These are phyloP conservation scores for Pyrenopolyporus hunteri DNA, from an alignment of 495 filamentous ascomycete genomes.

Conservation along the genomic window DNA sequence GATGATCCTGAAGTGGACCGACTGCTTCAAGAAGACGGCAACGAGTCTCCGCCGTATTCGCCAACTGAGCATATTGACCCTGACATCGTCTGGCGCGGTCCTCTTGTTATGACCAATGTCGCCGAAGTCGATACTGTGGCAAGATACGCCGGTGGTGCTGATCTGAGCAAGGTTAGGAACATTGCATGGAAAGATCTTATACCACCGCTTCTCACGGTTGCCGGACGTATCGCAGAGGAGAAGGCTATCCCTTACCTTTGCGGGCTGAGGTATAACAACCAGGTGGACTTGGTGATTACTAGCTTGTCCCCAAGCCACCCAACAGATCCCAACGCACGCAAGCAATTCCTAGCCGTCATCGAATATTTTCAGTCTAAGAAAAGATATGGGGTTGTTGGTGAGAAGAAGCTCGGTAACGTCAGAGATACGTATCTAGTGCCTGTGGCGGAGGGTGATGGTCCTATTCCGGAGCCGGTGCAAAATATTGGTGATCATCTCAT, in stretches of 20 bases:
- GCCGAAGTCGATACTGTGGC: conserved; percentile 76
- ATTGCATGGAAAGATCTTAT: conserved; percentile 73
- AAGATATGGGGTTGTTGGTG: conserved; percentile 80
- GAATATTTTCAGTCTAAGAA: conserved; percentile 79
- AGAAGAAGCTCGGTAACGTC: conserved; percentile 70
- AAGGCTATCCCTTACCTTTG: conserved; percentile 89
- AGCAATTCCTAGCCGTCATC: conserved; percentile 72
- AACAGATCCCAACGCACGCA: conserved; percentile 49
- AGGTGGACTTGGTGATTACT: conserved; percentile 75
- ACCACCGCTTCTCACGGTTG: conserved; percentile 69
- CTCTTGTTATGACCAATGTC: conserved; percentile 74
- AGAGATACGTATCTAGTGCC: conserved; percentile 81
- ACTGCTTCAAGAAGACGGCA: conserved; percentile 82
- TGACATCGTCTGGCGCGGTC: conserved; percentile 82
- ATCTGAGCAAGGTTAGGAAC: conserved; percentile 63
- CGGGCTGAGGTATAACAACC: conserved; percentile 72
- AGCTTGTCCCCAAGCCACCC: conserved; percentile 61
- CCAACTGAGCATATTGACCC: conserved; percentile 70
- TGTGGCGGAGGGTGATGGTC: conserved; percentile 64
- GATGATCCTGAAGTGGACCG: conserved; percentile 89
- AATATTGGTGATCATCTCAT: conserved; percentile 76
- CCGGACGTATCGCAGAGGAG: conserved; percentile 80
- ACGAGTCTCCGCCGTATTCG: conserved; percentile 84
- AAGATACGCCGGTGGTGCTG: conserved; percentile 82
- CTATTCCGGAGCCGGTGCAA: conserved; percentile 72